A percentile compares a stretch with the other conserved stretches of the same genome.
phyloP scores from a whole-genome alignment of 2,329 filamentous ascomycete genomes.

The Phialophora macrospora region DNA sequence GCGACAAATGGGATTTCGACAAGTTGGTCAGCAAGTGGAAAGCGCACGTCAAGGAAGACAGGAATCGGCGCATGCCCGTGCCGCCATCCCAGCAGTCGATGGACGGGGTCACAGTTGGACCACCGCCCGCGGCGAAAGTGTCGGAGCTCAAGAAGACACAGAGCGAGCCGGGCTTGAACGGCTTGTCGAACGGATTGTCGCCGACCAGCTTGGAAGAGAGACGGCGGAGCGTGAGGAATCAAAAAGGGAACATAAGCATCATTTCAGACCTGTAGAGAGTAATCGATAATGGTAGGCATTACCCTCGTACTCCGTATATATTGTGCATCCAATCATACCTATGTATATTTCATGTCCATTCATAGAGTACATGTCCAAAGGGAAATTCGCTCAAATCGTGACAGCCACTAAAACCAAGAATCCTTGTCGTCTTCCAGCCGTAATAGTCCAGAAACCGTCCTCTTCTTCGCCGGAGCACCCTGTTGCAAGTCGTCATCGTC shows the following conservation, averaged over 20 bases:
- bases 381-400: conserved; percentile 15
- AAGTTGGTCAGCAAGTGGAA: conserved; percentile 56
- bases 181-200: conserved; percentile 23
- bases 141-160: conserved; percentile 28
- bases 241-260: conserved; percentile 33
- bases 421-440: conserved; percentile 30
- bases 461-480: conserved; percentile 8
- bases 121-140: conserved; percentile 8
- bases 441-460: conserved; percentile 27
- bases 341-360: background rate
- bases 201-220: conserved; percentile 25
- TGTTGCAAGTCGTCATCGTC: conserved; percentile 21
- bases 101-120: conserved; percentile 1
- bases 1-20: conserved; percentile 54
- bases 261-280: conserved; percentile 31
- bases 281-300: background rate
- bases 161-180: conserved; percentile 29
- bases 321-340: background rate
- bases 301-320: conserved; percentile 1
- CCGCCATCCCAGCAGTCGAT: background rate
- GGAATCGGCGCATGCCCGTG: conserved; percentile 29
- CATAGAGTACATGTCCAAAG: background rate
- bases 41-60: conserved; percentile 47
- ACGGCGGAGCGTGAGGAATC: conserved; percentile 26
- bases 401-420: conserved; percentile 34